phyloP scores from a whole-genome alignment of 495 filamentous ascomycete genomes.

The Pyrenula aspistea region DNA sequence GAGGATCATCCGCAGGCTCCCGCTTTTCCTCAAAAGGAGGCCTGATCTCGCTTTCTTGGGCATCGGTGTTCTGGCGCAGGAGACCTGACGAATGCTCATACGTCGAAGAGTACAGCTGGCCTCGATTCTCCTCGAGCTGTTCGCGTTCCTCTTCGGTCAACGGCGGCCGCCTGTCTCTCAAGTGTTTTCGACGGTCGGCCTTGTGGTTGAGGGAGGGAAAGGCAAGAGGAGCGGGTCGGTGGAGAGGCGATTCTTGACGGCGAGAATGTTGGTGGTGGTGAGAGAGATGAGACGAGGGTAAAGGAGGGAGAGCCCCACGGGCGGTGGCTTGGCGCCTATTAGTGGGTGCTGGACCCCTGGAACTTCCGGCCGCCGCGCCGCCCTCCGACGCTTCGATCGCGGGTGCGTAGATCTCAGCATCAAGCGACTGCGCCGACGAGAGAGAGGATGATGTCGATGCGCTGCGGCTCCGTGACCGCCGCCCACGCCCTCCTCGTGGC shows the following conservation, averaged over 20 bases:
- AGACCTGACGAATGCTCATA: background rate
- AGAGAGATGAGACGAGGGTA: background rate
- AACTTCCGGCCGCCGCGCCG: background rate
- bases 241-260: background rate
- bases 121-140: slow-evolving; percentile 7
- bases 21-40: background rate
- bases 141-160: slow-evolving; percentile 16
- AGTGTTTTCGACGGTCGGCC: slow-evolving; percentile 13
- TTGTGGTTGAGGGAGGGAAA: slow-evolving; percentile 7
- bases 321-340: background rate
- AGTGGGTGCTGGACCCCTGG: background rate
- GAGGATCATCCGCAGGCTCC: background rate
- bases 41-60: background rate
- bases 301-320: background rate
- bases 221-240: slow-evolving; percentile 1
- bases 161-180: background rate
- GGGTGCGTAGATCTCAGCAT: slow-evolving; percentile 15
- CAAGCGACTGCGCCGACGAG: slow-evolving; percentile 27
- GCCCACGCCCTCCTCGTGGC: slow-evolving; percentile 3
- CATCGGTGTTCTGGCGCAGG: background rate
- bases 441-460: slow-evolving; percentile 27
- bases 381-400: slow-evolving; percentile 1
- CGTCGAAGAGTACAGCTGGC: background rate
- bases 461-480: slow-evolving; percentile 11
- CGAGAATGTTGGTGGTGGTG: background rate